Evolutionary conservation across 352 stramenopile genomes (phyloP), one percentile per base, ranked within the genome.

Genomic region (Phytophthora colocasiae): DNA sequence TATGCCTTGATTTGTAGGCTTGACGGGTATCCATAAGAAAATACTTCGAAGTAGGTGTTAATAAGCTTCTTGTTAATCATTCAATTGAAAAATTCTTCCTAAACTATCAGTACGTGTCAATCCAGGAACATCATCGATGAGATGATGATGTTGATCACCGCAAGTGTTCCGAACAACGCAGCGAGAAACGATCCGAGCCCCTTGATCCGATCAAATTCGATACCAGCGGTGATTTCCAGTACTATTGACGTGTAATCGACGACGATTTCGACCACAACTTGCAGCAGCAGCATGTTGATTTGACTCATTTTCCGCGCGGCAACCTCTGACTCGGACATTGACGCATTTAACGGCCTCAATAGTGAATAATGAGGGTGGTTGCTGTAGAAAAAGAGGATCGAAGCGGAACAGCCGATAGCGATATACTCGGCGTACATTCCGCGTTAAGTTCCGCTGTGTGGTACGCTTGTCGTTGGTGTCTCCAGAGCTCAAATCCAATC

Each of bases 401-500:
- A 63, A 8, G 59, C 54, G n/a, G 67, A 82, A 26, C 75, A 75
- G 4, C 63, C 61, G 47, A 83, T 77, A 4, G 77, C 75, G 3
- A 86, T 80, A 49, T 86, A 86, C 56, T 84, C 75, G 22, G 69
- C 66, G 12, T 66, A 66, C 69, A 84, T 84, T 80, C 63, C 15
- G 64, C 70, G 31, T 73, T 71, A 9, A 71, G 47, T 36, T 75
- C 66, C 1, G 66, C 60, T 15, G 61, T 67, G 49, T 75, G 66
- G n/a, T 66, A 70, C 0, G 54, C 53, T 39, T 74, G 60, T 2
- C 38, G 61, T 43, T 71, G 60, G 9, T 65, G 61, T 38, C 63
- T 49, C 61, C 62, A 71, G 17, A 71, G 29, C 7, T 70, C 55
- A 45, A 71, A 71, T 2, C 63, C 66, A 19, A 66, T 29, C 29